Evolutionary conservation across 495 filamentous ascomycete genomes (phyloP).

Genomic region (Amphirosellinia nigrospora): DNA sequence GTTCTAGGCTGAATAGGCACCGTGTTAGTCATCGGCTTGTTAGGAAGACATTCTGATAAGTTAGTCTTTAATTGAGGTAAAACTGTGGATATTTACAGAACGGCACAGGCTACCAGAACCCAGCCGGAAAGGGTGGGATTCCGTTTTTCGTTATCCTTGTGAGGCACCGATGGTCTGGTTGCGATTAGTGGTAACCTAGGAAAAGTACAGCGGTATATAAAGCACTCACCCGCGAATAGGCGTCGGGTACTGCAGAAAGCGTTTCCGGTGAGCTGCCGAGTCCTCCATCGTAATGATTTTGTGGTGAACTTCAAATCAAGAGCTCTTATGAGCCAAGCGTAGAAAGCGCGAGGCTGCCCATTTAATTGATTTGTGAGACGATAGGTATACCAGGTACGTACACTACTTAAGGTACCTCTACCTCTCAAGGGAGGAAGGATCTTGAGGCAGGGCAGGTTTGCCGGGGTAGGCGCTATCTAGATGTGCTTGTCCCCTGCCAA

Average conservation of each 20-base stretch:
- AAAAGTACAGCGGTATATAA: neutral
- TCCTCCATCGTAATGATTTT: neutral
- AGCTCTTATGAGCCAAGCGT: neutral
- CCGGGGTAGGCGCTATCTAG: no score
- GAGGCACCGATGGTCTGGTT: neutral
- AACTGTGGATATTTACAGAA: conserved; percentile 13
- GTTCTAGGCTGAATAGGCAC: conserved; percentile 40
- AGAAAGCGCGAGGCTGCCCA: neutral
- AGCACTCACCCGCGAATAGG: conserved; percentile 9
- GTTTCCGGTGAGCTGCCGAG: neutral
- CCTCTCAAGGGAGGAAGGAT: no score
- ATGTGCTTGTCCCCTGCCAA: no score
- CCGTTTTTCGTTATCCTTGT: neutral
- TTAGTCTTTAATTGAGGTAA: neutral
- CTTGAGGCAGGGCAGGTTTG: no score
- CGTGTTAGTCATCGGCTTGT: neutral
- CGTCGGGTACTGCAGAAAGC: conserved; percentile 3
- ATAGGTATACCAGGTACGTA: neutral
- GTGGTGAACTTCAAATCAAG: neutral
- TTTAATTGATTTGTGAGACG: neutral
- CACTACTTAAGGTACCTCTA: no score
- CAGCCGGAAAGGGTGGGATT: conserved; percentile 15
- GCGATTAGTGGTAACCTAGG: neutral
- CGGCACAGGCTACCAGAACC: conserved; percentile 4
- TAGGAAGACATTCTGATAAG: neutral